Evolutionary conservation across 305 asterid species (phyloP).

Genomic region (Fraxinus angustifolia): DNA sequence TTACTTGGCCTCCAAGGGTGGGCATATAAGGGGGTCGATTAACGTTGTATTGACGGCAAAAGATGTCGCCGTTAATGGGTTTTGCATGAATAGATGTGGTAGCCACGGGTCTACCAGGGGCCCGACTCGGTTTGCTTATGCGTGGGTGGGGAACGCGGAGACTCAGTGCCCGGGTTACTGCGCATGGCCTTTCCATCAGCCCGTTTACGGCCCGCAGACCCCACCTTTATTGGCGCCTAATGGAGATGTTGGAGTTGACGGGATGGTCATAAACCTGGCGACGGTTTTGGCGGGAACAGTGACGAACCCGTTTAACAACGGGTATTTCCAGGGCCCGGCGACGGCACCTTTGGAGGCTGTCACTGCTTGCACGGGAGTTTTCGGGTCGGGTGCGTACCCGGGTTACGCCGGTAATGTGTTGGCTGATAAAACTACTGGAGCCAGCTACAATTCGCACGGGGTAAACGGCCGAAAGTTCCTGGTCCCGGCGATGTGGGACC

Average conservation of each 20-base stretch:
- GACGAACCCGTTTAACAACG: slow-evolving; percentile 76
- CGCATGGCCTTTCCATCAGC: slow-evolving; percentile 93
- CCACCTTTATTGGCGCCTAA: slow-evolving; percentile 73
- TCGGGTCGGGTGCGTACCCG: slow-evolving; percentile 88
- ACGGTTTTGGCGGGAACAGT: slow-evolving; percentile 84
- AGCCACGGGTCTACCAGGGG: slow-evolving; percentile 71
- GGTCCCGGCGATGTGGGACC: slow-evolving; percentile 98
- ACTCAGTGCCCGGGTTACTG: slow-evolving; percentile 80
- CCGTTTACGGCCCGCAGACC: slow-evolving; percentile 74
- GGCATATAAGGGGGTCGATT: slow-evolving; percentile 41
- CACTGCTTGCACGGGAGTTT: slow-evolving; percentile 72
- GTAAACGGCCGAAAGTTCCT: slow-evolving; percentile 58
- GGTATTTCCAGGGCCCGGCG: slow-evolving; percentile 82
- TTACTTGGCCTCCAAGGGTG: slow-evolving; percentile 64
- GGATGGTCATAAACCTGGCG: slow-evolving; percentile 74
- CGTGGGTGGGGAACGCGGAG: slow-evolving; percentile 92
- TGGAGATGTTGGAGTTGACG: slow-evolving; percentile 84
- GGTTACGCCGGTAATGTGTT: slow-evolving; percentile 64
- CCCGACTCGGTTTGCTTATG: slow-evolving; percentile 54
- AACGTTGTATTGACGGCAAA: slow-evolving; percentile 75
- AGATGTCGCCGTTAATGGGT: slow-evolving; percentile 65
- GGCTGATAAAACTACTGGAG: slow-evolving; percentile 63
- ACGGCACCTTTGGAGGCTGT: slow-evolving; percentile 88
- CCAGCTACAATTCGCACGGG: slow-evolving; percentile 75
- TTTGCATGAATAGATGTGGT: slow-evolving; percentile 71